phyloP scores from a whole-genome alignment of 2,329 filamentous ascomycete genomes.

The Aureobasidium namibiae region DNA sequence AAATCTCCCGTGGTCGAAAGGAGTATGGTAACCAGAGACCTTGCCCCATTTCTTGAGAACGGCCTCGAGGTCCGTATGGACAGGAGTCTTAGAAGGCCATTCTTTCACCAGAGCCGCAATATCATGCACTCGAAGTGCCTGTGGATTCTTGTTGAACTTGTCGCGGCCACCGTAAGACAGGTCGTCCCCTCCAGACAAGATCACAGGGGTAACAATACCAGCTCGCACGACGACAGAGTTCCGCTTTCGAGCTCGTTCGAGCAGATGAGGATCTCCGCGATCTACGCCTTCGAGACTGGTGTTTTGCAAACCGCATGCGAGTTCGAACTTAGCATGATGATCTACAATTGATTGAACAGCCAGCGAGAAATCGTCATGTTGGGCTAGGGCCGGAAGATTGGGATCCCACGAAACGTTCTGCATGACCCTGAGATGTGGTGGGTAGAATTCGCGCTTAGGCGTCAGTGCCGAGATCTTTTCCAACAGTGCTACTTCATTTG shows the following conservation, averaged over 20 bases:
- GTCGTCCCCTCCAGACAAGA: not conserved
- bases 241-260: not conserved
- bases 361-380: constrained; percentile 26
- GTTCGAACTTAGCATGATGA: constrained; percentile 9
- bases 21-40: not conserved
- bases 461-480: constrained; percentile 24
- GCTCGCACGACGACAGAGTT: not conserved
- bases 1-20: not conserved
- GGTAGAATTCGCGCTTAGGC: constrained; percentile 37
- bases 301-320: not conserved
- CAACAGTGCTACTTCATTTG: constrained; percentile 18
- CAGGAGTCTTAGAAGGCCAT: not conserved
- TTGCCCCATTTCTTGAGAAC: not conserved
- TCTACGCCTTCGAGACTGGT: not conserved
- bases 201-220: not conserved
- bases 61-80: not conserved
- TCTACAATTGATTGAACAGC: constrained; percentile 22
- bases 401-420: constrained; percentile 38
- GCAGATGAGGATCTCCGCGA: not conserved
- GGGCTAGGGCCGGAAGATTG: constrained; percentile 31
- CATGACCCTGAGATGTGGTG: constrained; percentile 31
- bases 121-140: not conserved
- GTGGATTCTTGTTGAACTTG: not conserved
- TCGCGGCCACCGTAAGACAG: not conserved
- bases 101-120: not conserved